Percentiles rank a stretch among this genome's conserved stretches.
Conservation (phyloP, 305 asterid species). For the Fraxinus platypoda region DNA sequence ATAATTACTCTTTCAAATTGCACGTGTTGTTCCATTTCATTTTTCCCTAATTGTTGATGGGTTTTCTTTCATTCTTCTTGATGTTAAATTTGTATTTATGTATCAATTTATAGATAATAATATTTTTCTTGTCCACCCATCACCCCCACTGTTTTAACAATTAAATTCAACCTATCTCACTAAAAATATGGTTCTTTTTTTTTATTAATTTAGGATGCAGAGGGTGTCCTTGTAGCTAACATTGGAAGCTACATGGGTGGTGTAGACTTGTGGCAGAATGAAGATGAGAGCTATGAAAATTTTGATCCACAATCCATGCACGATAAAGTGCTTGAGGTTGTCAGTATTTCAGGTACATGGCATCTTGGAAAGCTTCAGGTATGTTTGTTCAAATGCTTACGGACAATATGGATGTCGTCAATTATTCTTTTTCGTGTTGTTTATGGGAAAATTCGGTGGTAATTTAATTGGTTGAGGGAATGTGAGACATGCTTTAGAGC, state of each 20-base stretch:
- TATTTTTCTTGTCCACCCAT: neutral
- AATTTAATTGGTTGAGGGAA: constrained; percentile 4
- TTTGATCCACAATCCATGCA: constrained; percentile 99
- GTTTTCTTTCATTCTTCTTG: neutral
- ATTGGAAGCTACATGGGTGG: constrained; percentile 99
- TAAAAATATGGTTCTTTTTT: constrained; percentile 15
- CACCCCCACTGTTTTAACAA: neutral
- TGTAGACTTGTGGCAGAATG: constrained; percentile 98
- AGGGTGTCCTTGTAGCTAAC: constrained; percentile 92
- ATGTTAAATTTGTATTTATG: neutral
- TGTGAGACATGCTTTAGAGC: neutral
- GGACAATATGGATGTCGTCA: neutral
- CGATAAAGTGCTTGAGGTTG: constrained; percentile 91
- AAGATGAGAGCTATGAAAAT: constrained; percentile 80
- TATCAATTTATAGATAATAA: neutral
- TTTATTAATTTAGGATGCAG: constrained; percentile 68
- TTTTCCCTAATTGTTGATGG: neutral
- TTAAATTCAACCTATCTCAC: constrained; percentile 14
- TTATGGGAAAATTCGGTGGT: constrained; percentile 5
- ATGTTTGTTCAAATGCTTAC: constrained; percentile 17
- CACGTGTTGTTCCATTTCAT: neutral
- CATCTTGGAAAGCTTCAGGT: constrained; percentile 99
- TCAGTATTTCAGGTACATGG: constrained; percentile 96
- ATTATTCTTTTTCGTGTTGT: neutral
- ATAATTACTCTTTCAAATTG: neutral